Evolutionary conservation across 768 basidiomycete species (phyloP), one percentile per base, ranked within the genome.

Genomic region (Pisolithus microcarpus): DNA sequence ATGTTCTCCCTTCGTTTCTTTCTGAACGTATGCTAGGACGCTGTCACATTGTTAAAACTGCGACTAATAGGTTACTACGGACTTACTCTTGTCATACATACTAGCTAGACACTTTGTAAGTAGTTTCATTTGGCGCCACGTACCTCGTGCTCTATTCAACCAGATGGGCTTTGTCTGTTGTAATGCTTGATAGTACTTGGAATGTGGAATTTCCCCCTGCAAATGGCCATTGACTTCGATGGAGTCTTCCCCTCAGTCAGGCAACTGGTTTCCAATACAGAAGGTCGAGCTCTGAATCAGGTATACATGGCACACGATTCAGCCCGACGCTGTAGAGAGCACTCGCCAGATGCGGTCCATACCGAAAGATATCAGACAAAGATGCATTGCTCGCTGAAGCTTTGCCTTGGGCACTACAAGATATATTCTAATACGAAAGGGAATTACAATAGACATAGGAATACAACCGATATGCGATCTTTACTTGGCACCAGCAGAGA

Each of bases 401-500:
- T 34, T 34, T 15, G 34, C 34, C 34, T 34, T 34, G 34, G 13
- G 5, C 15, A 34, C 34, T 34, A 34, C 34, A 57, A 65, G 61
- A 56, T 65, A 58, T 44, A 65, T 61, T 67, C 59, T 24, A 66
- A 66, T 66, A 66, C 48, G 46, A 38, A 19, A 4, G 53, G 44
- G 52, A 46, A 56, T 56, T 66, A 66, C 56, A 67, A 58, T 66
- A 68, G 52, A 51, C 56, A 62, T 65, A 66, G 61, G 61, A 46
- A 67, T 66, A 68, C 65, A 66, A 48, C 56, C 18, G 50, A 10
- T 48, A 47, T 61, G 58, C 56, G 56, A 50, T 36, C 40, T 58
- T 62, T 77, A 80, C 69, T 80, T 80, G 44, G 79, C 72, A 43
- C 76, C 79, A 23, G 78, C 76, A 43, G 81, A 82, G 71, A 82